Base-by-base conservation (phyloP, 2,329 filamentous ascomycete species). In the Fusarium clavum region DNA sequence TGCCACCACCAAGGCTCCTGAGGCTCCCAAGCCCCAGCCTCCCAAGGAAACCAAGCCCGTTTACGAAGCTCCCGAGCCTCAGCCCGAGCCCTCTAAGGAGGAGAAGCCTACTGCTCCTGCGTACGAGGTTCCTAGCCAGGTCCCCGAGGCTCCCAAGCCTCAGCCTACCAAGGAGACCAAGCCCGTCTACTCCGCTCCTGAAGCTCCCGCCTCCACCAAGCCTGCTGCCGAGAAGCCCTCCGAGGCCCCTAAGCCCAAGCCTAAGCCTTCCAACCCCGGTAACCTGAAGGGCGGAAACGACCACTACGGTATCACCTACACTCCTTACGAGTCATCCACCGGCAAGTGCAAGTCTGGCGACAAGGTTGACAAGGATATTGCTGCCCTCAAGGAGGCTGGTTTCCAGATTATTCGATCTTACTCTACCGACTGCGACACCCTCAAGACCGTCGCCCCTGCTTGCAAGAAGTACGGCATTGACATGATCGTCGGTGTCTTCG, bases 401-500 rank as follows among this genome's bases (percentile, higher is more conserved):
- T 94, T 94, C 87, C 82, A 81, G 70, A 84, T 87, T 52, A 80
- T 95, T 79, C 94, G 95, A 80, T 85, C 96, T 79, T 98, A 98
- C 89, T 93, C 91, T 71, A 94, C 94, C 73, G 94, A 98, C 87
- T 98, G 95, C 87, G 86, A 88, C 81, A 91, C 91, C 58, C 91
- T 97, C 66, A 82, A 90, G 78, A 90, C 88, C 81, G 90, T 98
- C 62, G 93, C 93, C 70, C 81, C 83, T 45, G 92, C 93, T 64
- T 90, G 87, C 82, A 81, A 87, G 76, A 80, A 87, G 74, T 78
- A 90, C 80, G 90, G 91, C 65, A 78, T 98, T 65, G 90, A 91
- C 80, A 84, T 98, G 81, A 95, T 98, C 80, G 83, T 97, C 66
- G 95, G 95, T 80, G 87, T 98, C 84, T 97, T 91, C 85, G 91